Evolutionary conservation across 2,329 filamentous ascomycete species (phyloP), one percentile per base, ranked within the genome.

Genomic region (Ophiostoma quercus): DNA sequence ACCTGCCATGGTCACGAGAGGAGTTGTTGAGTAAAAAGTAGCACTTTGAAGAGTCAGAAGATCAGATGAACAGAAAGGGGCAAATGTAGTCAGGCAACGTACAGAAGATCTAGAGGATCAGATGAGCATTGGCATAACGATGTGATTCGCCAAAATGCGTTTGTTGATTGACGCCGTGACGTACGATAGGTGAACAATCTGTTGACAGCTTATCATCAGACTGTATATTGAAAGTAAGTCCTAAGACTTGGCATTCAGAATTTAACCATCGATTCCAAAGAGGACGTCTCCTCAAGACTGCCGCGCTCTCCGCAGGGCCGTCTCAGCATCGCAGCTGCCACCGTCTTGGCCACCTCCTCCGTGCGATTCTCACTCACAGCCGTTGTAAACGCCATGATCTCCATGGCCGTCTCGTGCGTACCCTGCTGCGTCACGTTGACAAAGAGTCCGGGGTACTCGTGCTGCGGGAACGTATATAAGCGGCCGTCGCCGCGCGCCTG

Each of bases 371-470:
- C 70, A 2, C 14, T 3, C 39, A 74, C 29, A 11, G 71, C 71
- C 32, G 73, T 74, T 39, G 76, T 71, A 47, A 76, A 75, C 22
- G 73, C 73, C 16, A 78, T 68, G 34, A 78, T 76, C 69, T 75
- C 71, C 67, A 78, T 70, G 19, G 76, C 76, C 41, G 75, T 74
- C 57, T 75, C 75, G 57, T 74, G 74, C 19, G 71, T 70, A 3
- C 65, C 62, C 71, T 71, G 73, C 11, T 66, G 66, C n/a, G 75
- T 76, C 37, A 75, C 74, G 68, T 77, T 73, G 57, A 78, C 71
- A 29, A 68, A 74, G 37, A 78, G 41, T 0, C 71, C 71, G 0
- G 60, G 62, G 43, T 70, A 67, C 67, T 69, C 67, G 47, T 70
- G 43, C 32, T 41, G n/a, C 16, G 69, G 68, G 14, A 75, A 75